Percentiles rank a stretch among this genome's conserved stretches.
Evolutionary conservation across 257 asterid genomes (phyloP).

Genomic region (Nicotiana noctiflora): DNA sequence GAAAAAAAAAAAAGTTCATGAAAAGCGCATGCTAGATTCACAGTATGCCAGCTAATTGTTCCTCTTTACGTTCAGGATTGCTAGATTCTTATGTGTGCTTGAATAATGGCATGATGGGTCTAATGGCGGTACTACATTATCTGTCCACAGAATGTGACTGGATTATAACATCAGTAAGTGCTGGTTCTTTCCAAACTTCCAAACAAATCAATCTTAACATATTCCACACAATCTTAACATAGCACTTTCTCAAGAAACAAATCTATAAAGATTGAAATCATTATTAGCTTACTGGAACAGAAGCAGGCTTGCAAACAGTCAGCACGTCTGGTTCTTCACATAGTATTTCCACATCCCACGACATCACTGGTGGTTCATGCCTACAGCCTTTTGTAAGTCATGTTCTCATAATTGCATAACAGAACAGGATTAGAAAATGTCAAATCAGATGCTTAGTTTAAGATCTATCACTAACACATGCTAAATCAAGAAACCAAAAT

Average conservation of each 20-base stretch:
- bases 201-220: neutral
- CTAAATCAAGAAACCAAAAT: slow-evolving; percentile 3
- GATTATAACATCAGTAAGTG: neutral
- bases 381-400: slow-evolving; percentile 64
- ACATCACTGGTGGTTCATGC: slow-evolving; percentile 99
- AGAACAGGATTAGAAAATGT: neutral
- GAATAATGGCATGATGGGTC: neutral
- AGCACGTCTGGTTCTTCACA: slow-evolving; percentile 66
- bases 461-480: neutral
- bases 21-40: neutral
- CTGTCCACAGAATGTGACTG: neutral
- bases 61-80: neutral
- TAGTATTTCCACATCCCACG: slow-evolving; percentile 66
- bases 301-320: slow-evolving; percentile 87
- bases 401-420: slow-evolving; percentile 24
- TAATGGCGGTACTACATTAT: neutral
- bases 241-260: neutral
- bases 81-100: neutral
- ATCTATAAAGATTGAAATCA: neutral
- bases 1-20: neutral
- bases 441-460: neutral
- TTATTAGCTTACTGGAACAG: slow-evolving; percentile 79
- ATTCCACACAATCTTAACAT: slow-evolving; percentile 1
- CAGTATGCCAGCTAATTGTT: neutral
- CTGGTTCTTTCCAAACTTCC: neutral